Evolutionary conservation across 2,329 filamentous ascomycete genomes (phyloP).

Genomic region (Colletotrichum coccodes): DNA sequence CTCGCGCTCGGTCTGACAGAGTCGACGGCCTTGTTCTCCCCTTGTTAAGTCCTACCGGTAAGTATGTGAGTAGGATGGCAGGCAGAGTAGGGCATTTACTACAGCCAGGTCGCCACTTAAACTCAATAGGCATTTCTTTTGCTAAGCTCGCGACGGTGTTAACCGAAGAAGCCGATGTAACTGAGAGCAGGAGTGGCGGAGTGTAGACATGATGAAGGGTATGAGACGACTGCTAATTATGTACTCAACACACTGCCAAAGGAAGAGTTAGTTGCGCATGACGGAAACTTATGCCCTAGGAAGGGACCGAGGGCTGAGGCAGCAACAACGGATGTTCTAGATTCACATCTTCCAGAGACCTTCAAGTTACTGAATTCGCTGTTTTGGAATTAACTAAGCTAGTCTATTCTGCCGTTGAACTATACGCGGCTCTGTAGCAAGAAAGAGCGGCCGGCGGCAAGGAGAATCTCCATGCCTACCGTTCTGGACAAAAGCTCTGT

Average conservation of each 20-base stretch:
- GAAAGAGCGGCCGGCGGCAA: conserved; percentile 21
- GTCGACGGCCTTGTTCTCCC: not conserved
- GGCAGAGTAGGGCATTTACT: not conserved
- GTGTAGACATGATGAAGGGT: not conserved
- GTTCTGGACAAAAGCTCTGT: conserved; percentile 12
- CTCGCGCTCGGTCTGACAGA: no score
- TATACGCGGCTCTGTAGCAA: conserved; percentile 28
- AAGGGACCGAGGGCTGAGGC: no score
- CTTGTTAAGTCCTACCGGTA: not conserved
- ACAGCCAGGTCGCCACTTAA: not conserved
- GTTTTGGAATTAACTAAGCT: conserved; percentile 27
- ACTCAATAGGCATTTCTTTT: no score
- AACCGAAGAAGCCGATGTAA: not conserved
- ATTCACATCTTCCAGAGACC: not conserved
- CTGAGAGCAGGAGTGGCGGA: not conserved
- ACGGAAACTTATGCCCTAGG: no score
- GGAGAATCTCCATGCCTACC: not conserved
- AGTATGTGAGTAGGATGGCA: no score
- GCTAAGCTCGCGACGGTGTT: no score
- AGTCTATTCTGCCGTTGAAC: conserved; percentile 20
- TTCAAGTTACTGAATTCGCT: conserved; percentile 11
- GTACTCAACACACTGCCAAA: not conserved
- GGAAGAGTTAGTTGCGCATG: not conserved
- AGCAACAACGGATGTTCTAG: not conserved
- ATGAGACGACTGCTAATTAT: not conserved